A percentile compares a stretch with the other conserved stretches of the same genome.
Conservation (phyloP, 129 eudicot species). For the Logfia minima region DNA sequence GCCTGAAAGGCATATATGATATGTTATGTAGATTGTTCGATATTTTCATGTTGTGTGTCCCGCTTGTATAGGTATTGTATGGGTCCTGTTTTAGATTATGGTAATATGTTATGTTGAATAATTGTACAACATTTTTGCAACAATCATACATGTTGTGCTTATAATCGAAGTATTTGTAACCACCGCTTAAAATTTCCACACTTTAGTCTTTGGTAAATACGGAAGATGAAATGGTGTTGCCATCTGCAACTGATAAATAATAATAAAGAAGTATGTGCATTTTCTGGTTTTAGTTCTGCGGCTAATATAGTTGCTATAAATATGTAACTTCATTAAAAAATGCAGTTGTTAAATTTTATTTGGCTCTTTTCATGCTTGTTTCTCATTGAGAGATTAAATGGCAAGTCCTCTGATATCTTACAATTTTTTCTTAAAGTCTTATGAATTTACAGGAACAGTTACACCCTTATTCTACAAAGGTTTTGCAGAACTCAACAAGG, state of each 20-base stretch:
- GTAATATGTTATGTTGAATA: background rate
- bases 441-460: conserved; percentile 60
- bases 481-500: conserved; percentile 49
- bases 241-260: background rate
- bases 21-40: background rate
- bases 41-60: background rate
- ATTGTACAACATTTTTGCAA: background rate
- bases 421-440: conserved; percentile 54
- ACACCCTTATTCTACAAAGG: conserved; percentile 51
- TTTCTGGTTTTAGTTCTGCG: background rate
- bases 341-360: background rate
- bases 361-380: background rate
- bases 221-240: conserved; percentile 12
- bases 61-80: too few relatives aligned
- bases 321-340: background rate
- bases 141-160: background rate
- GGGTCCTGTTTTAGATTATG: background rate
- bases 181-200: background rate
- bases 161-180: background rate
- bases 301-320: background rate
- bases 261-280: background rate
- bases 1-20: background rate
- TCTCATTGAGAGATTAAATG: background rate
- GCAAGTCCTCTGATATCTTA: conserved; percentile 5
- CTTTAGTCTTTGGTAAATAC: background rate